Evolutionary conservation across 2,329 filamentous ascomycete genomes (phyloP).

Genomic region (Fusarium temperatum): DNA sequence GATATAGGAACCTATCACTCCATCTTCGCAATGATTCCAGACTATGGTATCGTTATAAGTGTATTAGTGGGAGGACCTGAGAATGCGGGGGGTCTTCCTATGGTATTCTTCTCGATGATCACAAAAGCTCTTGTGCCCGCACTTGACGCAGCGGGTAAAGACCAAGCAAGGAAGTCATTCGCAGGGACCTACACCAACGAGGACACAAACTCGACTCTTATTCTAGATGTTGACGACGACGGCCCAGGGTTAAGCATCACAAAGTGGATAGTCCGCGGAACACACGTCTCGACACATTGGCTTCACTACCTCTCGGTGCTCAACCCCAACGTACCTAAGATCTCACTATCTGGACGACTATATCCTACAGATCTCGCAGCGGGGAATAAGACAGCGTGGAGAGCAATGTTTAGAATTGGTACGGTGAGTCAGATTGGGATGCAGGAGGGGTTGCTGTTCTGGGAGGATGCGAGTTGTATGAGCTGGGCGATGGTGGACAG

Average conservation of each 20-base stretch:
- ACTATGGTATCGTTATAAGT: constrained; percentile 5
- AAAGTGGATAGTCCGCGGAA: constrained; percentile 2
- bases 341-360: neutral
- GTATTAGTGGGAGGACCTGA: neutral
- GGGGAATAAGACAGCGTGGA: neutral
- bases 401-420: neutral
- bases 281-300: neutral
- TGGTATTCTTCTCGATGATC: constrained; percentile 2
- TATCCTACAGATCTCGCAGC: neutral
- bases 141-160: constrained; percentile 1
- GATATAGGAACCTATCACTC: constrained; percentile 7
- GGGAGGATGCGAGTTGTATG: constrained; percentile 4
- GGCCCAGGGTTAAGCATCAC: neutral
- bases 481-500: constrained; percentile 1
- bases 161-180: neutral
- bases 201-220: neutral
- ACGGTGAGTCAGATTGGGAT: neutral
- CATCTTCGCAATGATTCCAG: neutral
- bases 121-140: neutral
- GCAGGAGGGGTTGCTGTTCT: neutral
- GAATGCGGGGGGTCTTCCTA: neutral
- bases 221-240: neutral
- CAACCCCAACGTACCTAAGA: neutral
- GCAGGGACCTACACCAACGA: neutral
- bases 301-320: neutral